Conservation (phyloP, 352 stramenopile species). For the Bremia lactucae region DNA sequence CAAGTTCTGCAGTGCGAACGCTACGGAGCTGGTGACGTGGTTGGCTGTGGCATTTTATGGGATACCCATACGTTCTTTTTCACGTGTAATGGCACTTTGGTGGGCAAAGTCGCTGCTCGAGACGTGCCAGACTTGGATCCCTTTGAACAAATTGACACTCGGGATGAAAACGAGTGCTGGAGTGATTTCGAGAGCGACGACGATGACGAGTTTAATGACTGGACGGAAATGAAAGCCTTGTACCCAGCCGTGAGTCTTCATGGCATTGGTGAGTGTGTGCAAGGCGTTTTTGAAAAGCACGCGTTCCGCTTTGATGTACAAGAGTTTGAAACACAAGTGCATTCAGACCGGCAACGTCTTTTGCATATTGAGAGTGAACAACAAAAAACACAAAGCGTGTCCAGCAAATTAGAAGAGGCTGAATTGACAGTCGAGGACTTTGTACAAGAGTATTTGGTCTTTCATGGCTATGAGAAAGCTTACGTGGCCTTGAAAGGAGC, state of each 20-base stretch:
- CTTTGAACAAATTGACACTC: conserved; percentile 16
- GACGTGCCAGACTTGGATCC: conserved; percentile 43
- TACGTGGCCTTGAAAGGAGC: conserved; percentile 17
- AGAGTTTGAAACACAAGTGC: conserved; percentile 33
- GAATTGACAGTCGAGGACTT: conserved; percentile 25
- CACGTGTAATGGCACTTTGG: conserved; percentile 45
- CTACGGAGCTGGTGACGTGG: conserved; percentile 42
- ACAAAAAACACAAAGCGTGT: background rate
- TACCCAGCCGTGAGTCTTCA: conserved; percentile 42
- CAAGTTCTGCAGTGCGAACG: conserved; percentile 37
- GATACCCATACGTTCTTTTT: conserved; percentile 67
- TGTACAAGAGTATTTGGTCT: conserved; percentile 30
- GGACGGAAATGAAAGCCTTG: conserved; percentile 17
- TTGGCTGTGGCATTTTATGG: conserved; percentile 45
- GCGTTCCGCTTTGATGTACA: conserved; percentile 40
- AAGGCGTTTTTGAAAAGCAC: conserved; percentile 5
- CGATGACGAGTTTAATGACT: conserved; percentile 9
- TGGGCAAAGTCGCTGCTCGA: conserved; percentile 31
- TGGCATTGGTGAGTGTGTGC: conserved; percentile 21
- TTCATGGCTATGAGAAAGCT: conserved; percentile 30
- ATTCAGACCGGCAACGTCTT: conserved; percentile 33
- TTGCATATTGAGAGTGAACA: conserved; percentile 16
- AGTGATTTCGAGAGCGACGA: conserved; percentile 4
- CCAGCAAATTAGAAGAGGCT: conserved; percentile 13
- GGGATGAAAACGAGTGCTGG: conserved; percentile 6